Base-by-base conservation (phyloP, 2,329 filamentous ascomycete species). In the Lachnellula suecica region DNA sequence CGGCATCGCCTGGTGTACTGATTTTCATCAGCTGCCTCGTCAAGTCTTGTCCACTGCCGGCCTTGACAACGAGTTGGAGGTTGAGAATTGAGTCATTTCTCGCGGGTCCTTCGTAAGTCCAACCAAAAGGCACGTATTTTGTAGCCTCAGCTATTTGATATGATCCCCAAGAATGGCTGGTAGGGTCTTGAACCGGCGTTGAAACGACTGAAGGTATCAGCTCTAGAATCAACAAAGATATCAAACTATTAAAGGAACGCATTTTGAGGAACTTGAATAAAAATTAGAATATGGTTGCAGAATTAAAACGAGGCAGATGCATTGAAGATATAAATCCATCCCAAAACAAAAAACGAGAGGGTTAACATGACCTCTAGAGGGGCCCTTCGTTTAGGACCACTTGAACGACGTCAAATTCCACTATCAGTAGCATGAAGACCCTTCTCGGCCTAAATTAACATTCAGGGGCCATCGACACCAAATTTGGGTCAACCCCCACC, bases 1-100 rank as follows among this genome's bases (percentile, higher is more conserved):
- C 66, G 2, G 69, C 57, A 52, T 72, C 65, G 4, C 70, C 71
- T 2, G 78, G 78, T 0, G 74, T 76, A 31, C 54, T 51, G 24
- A 52, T 52, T 15, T 40, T 27, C 19, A 44, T 44, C 22, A 52
- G 27, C 9, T 50, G 49, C 4, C 24, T 34, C 10, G 23, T 34
- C 24, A 57, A 24, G 31, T 35, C 44, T 25, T 44, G 17, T 15
- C 44, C 48, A 9, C 20, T 22, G 6, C 25, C 17, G 17, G 4
- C 24, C 19, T 51, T 57, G 34, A 57, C 23, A 17, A 48, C 38
- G 2, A 57, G 24, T 2, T 48, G 54, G 9, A 57, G 34, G 5
- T 48, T 41, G 10, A 57, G 35, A 17, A 45, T 31, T 2, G 40
- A n/a, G n/a, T 48, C 37, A 13, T 44, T 27, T 15, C 34, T 19